phyloP scores from a whole-genome alignment of 306 rosid species.

The Elaeagnus macrophylla region DNA sequence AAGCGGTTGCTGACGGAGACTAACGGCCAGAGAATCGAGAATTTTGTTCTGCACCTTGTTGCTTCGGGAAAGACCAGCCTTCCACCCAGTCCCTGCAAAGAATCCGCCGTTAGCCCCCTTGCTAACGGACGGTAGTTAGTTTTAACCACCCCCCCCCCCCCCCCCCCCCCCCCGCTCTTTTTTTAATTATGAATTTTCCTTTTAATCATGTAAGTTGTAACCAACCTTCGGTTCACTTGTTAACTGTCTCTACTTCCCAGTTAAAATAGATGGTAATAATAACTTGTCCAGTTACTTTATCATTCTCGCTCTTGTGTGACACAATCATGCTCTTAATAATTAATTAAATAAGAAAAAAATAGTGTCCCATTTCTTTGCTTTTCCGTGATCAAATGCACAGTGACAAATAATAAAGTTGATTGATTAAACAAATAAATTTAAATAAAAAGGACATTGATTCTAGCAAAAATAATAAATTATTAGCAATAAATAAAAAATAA shows the following conservation, averaged over 20 bases:
- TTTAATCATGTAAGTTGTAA: constrained; percentile 1
- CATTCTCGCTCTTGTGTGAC: background rate
- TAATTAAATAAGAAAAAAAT: background rate
- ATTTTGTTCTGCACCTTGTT: constrained; percentile 67
- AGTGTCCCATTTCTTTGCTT: background rate
- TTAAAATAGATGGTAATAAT: constrained; percentile 22
- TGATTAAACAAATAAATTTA: too few relatives aligned
- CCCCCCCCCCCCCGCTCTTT: too few relatives aligned
- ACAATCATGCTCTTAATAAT: background rate
- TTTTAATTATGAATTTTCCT: background rate
- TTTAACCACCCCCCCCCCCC: too few relatives aligned
- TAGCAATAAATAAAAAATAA: background rate
- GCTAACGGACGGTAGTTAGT: constrained; percentile 43
- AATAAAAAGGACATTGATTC: too few relatives aligned
- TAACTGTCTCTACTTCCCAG: constrained; percentile 5
- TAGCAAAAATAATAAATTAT: background rate
- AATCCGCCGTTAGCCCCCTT: constrained; percentile 45
- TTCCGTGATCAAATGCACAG: too few relatives aligned
- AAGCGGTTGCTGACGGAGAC: constrained; percentile 91
- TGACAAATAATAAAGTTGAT: too few relatives aligned
- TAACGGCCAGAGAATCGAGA: constrained; percentile 77
- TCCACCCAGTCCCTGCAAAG: constrained; percentile 73
- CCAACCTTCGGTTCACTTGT: constrained; percentile 25
- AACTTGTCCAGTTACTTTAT: background rate
- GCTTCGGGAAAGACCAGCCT: constrained; percentile 58